Conservation (phyloP, 306 rosid genomes). For the Astragalus glycyphyllos region DNA sequence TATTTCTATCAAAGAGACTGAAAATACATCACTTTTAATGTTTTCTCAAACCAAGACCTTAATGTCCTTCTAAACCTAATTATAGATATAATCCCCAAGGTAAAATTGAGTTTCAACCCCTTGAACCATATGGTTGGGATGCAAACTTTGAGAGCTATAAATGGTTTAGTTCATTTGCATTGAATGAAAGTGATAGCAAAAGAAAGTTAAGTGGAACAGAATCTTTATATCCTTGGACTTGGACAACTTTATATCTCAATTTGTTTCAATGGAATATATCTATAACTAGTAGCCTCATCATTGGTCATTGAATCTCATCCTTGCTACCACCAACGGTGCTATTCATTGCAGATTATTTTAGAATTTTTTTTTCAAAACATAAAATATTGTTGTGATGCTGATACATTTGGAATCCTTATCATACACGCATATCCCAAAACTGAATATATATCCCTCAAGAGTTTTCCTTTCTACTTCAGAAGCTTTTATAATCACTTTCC, state of each 20-base stretch:
- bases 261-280: neutral
- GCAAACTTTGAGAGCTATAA: neutral
- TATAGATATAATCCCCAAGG: no score
- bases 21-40: no score
- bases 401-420: conserved; percentile 66
- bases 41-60: no score
- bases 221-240: conserved; percentile 21
- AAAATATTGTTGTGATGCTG: conserved; percentile 7
- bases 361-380: neutral
- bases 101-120: no score
- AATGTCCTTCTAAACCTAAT: no score
- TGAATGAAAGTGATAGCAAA: conserved; percentile 29
- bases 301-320: conserved; percentile 10
- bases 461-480: no score
- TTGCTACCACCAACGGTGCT: neutral
- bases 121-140: no score
- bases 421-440: conserved; percentile 49
- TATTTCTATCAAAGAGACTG: no score
- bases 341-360: neutral
- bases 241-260: neutral
- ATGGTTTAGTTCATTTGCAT: neutral
- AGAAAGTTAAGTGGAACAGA: conserved; percentile 29
- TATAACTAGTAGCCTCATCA: neutral
- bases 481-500: conserved; percentile 29
- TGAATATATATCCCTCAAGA: conserved; percentile 1